A percentile compares a stretch with the other conserved stretches of the same genome.
Conservation (phyloP, 23 red algal genomes). For the Pyropia yezoensis region DNA sequence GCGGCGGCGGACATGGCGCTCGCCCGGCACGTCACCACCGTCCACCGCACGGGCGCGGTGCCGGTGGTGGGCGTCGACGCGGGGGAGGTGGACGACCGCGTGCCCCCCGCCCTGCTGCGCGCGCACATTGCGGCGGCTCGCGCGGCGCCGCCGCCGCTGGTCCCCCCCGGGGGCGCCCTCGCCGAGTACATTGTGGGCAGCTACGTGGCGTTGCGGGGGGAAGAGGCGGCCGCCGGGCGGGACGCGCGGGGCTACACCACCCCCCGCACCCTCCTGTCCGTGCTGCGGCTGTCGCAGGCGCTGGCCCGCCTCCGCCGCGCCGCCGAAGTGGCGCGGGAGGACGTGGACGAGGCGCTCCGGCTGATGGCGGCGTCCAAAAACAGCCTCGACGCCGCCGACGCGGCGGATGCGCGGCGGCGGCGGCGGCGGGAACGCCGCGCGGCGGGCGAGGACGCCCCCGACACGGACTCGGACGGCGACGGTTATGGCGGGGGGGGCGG, state of each 20-base stretch:
- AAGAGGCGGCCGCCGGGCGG: constrained; percentile 43
- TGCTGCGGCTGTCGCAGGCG: constrained; percentile 89
- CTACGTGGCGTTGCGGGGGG: constrained; percentile 85
- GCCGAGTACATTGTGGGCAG: constrained; percentile 85
- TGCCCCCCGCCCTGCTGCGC: constrained; percentile 56
- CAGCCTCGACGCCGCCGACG: constrained; percentile 25
- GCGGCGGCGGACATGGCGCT: constrained; percentile 65
- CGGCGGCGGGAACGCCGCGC: constrained; percentile 15
- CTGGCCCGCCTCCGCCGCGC: constrained; percentile 72
- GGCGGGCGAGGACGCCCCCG: neutral
- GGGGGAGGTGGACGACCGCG: neutral
- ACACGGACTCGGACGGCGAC: constrained; percentile 25
- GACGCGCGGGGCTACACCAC: constrained; percentile 78
- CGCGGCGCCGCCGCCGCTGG: constrained; percentile 33
- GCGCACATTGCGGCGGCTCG: constrained; percentile 83
- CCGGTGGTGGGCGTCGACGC: constrained; percentile 60
- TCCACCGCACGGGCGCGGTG: constrained; percentile 74
- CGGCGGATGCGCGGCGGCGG: neutral
- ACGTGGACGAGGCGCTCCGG: constrained; percentile 92
- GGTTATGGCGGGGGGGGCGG: constrained; percentile 13
- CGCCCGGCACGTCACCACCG: constrained; percentile 87
- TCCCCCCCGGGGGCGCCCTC: constrained; percentile 47
- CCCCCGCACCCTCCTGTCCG: constrained; percentile 74
- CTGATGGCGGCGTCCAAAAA: constrained; percentile 67
- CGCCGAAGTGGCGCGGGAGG: constrained; percentile 43